phyloP scores from a whole-genome alignment of 2,329 filamentous ascomycete species.

The Davidsoniella virescens region DNA sequence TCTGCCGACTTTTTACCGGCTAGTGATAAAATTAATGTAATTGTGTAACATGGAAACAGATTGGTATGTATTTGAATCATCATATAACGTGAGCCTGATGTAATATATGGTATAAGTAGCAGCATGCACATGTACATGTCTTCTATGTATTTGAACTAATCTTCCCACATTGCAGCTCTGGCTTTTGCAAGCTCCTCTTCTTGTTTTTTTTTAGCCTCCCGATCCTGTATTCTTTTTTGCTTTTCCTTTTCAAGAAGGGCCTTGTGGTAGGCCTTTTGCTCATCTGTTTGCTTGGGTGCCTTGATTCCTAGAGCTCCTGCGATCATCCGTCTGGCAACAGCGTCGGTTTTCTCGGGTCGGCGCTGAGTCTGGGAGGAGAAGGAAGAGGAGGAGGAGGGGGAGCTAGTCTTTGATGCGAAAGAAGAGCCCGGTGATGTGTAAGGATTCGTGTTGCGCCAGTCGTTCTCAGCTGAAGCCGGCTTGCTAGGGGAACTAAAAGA shows the following conservation, averaged over 20 bases:
- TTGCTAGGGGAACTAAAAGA: not conserved
- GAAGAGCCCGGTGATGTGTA: not conserved
- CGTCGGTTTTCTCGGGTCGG: conserved; percentile 82
- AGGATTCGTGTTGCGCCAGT: conserved; percentile 2
- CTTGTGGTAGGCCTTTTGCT: conserved; percentile 74
- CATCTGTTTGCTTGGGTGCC: conserved; percentile 67
- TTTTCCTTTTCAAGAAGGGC: conserved; percentile 72
- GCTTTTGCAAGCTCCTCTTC: conserved; percentile 54
- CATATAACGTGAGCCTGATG: no score
- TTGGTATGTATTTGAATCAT: no score
- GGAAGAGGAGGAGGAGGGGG: not conserved
- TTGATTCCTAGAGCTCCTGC: conserved; percentile 72
- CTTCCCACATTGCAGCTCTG: conserved; percentile 80
- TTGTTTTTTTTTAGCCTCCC: conserved; percentile 42
- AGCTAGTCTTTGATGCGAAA: not conserved
- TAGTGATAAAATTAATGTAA: no score
- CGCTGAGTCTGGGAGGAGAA: not conserved
- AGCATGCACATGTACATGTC: not conserved
- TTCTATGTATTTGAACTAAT: conserved; percentile 22
- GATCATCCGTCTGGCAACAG: conserved; percentile 78
- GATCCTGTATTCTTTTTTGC: conserved; percentile 57
- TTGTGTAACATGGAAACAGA: no score
- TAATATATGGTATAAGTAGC: no score
- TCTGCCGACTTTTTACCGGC: no score
- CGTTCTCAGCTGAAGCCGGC: not conserved